Evolutionary conservation across 768 basidiomycete genomes (phyloP).

Genomic region (Russula abietina): DNA sequence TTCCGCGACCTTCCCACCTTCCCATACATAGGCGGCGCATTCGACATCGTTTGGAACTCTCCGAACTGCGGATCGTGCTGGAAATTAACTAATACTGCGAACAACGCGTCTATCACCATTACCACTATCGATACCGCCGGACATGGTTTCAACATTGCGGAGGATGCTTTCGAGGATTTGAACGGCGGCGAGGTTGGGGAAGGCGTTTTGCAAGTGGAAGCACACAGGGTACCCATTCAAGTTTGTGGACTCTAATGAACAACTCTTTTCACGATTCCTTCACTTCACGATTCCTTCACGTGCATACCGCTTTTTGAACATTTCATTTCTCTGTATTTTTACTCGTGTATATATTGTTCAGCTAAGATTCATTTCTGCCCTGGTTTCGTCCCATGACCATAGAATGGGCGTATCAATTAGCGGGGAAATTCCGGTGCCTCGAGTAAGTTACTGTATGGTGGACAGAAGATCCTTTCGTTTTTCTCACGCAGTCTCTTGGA

Average conservation of each 20-base stretch:
- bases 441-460: too few relatives aligned
- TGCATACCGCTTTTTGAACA: neutral
- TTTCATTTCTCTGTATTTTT: neutral
- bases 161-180: constrained; percentile 31
- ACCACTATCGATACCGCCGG: constrained; percentile 47
- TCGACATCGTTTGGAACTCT: constrained; percentile 47
- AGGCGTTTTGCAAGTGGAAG: constrained; percentile 29
- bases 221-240: constrained; percentile 27
- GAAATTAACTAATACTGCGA: constrained; percentile 44
- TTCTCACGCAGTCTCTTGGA: too few relatives aligned
- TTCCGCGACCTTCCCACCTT: constrained; percentile 50
- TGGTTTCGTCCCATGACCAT: neutral
- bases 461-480: too few relatives aligned
- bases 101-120: constrained; percentile 38
- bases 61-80: constrained; percentile 55
- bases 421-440: too few relatives aligned
- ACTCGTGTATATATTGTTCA: neutral
- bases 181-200: constrained; percentile 28
- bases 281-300: neutral
- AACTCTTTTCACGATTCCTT: too few relatives aligned
- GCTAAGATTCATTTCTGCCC: neutral
- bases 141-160: constrained; percentile 36
- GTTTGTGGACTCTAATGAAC: constrained; percentile 25
- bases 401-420: too few relatives aligned
- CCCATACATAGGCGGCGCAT: constrained; percentile 53